Conservation (phyloP, 768 basidiomycete genomes). For the Russula abietina region DNA sequence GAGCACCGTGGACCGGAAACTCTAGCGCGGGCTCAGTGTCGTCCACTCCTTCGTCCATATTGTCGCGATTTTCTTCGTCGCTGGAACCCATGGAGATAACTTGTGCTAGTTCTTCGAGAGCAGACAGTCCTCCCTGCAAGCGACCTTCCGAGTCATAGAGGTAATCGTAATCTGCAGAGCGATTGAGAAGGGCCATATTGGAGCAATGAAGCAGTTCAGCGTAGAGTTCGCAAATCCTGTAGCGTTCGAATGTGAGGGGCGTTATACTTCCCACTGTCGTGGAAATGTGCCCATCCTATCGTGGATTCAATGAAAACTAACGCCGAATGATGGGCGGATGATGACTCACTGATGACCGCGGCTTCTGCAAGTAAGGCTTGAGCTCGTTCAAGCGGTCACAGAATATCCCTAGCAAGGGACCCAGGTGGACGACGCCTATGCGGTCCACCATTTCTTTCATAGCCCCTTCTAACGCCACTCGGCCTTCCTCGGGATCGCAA, state of each 20-base stretch:
- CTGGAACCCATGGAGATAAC: conserved; percentile 66
- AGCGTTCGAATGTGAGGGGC: conserved; percentile 91
- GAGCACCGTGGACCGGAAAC: conserved; percentile 56
- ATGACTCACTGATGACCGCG: conserved; percentile 67
- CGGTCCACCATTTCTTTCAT: conserved; percentile 78
- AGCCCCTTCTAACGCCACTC: conserved; percentile 61
- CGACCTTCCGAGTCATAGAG: conserved; percentile 81
- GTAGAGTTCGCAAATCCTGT: conserved; percentile 92
- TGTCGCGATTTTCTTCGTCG: conserved; percentile 47
- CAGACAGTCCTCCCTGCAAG: conserved; percentile 78
- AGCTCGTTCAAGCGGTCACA: conserved; percentile 62
- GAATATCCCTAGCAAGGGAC: conserved; percentile 69
- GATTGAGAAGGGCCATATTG: conserved; percentile 94
- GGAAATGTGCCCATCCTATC: conserved; percentile 57
- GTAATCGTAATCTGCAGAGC: conserved; percentile 56
- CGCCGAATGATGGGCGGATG: not conserved
- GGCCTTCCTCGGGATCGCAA: conserved; percentile 48
- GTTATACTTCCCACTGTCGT: conserved; percentile 69
- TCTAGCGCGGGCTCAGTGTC: conserved; percentile 61
- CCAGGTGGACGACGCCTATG: conserved; percentile 88
- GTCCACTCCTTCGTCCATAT: conserved; percentile 52
- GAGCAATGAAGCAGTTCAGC: conserved; percentile 97
- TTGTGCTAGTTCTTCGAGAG: conserved; percentile 79
- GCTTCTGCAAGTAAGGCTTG: conserved; percentile 60
- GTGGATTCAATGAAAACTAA: conserved; percentile 17